These are phyloP conservation scores for Zymoseptoria pseudotritici DNA, from an alignment of 2,329 filamentous ascomycete species.

Conservation along the genomic window DNA sequence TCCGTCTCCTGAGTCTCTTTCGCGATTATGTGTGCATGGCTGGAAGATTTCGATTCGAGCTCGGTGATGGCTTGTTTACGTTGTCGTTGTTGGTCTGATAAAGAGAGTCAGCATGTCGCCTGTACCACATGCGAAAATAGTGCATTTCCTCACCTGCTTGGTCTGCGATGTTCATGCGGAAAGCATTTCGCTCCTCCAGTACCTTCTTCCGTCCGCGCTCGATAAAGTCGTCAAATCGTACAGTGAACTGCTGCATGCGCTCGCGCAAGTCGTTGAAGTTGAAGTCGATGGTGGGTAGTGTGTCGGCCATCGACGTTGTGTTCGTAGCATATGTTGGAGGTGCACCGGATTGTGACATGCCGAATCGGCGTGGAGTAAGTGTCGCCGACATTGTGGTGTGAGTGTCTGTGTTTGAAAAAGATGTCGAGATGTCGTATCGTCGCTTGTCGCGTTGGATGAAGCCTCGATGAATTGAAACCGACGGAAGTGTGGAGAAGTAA, in stretches of 20 bases:
- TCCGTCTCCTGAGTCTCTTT: constrained; percentile 68
- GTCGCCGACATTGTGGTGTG: constrained; percentile 23
- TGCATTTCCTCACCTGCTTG: constrained; percentile 63
- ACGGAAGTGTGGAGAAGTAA: background rate
- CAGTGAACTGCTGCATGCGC: constrained; percentile 88
- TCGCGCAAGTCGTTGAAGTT: constrained; percentile 93
- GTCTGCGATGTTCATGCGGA: constrained; percentile 82
- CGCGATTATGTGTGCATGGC: constrained; percentile 64
- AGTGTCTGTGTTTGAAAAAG: constrained; percentile 3
- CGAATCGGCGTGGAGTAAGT: constrained; percentile 51
- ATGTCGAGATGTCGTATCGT: background rate
- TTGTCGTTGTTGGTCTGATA: constrained; percentile 80
- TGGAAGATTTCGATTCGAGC: constrained; percentile 60
- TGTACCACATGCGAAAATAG: constrained; percentile 1
- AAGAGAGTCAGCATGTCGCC: constrained; percentile 7
- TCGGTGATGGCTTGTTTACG: constrained; percentile 84
- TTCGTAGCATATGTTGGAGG: constrained; percentile 47
- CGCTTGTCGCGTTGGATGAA: background rate
- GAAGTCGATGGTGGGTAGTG: constrained; percentile 84
- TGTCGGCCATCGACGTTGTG: constrained; percentile 63
- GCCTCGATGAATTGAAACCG: background rate
- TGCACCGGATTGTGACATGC: constrained; percentile 61
- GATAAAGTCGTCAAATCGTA: constrained; percentile 87
- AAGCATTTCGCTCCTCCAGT: constrained; percentile 87
- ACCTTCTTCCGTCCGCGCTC: constrained; percentile 84